A percentile compares a stretch with the other conserved stretches of the same genome.
phyloP scores from a whole-genome alignment of 768 basidiomycete species.

The Chalciporus piperatus region DNA sequence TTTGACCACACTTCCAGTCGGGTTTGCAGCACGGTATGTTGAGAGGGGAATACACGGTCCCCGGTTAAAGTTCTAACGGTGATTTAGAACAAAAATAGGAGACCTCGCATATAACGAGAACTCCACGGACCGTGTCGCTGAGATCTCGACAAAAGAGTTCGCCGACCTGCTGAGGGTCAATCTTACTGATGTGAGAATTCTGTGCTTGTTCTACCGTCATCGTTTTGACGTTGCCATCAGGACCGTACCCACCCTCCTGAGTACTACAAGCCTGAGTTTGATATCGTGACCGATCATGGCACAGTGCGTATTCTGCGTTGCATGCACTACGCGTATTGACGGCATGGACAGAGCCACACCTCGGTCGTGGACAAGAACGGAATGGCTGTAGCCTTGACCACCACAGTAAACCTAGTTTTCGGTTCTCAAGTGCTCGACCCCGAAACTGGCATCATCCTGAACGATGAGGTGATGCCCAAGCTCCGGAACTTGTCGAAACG shows the following conservation, averaged over 20 bases:
- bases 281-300: conserved; percentile 78
- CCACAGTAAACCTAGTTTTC: conserved; percentile 87
- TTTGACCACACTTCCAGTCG: conserved; percentile 39
- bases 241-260: conserved; percentile 74
- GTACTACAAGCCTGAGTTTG: conserved; percentile 85
- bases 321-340: conserved; percentile 5
- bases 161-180: conserved; percentile 58
- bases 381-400: conserved; percentile 84
- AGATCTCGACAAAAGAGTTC: conserved; percentile 69
- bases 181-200: conserved; percentile 75
- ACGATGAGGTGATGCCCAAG: conserved; percentile 66
- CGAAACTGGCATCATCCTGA: conserved; percentile 84
- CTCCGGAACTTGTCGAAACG: background rate
- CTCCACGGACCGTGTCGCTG: conserved; percentile 50
- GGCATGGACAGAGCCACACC: conserved; percentile 65
- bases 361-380: conserved; percentile 81
- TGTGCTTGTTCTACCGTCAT: background rate
- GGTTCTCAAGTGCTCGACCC: conserved; percentile 87
- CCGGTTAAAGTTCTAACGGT: conserved; percentile 2
- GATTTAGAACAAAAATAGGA: conserved; percentile 71
- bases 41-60: conserved; percentile 5
- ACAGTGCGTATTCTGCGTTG: conserved; percentile 42
- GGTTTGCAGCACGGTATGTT: conserved; percentile 60
- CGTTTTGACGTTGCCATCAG: conserved; percentile 30
- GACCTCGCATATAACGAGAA: conserved; percentile 68